Base-by-base conservation (phyloP, 2,329 filamentous ascomycete species). In the Knufia petricola region DNA sequence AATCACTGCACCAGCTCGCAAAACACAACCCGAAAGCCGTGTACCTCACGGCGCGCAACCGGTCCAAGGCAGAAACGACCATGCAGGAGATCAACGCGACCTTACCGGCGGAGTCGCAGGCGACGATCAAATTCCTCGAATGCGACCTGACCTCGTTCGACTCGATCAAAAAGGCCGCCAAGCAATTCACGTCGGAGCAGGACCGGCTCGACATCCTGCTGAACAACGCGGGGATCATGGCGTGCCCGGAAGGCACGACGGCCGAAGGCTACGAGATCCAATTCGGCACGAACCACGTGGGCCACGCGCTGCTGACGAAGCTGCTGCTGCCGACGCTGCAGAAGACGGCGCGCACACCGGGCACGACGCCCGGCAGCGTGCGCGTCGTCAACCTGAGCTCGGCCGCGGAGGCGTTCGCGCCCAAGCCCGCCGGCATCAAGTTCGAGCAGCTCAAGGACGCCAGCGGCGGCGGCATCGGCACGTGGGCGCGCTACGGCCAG, bases 261-360 rank as follows among this genome's bases (percentile, higher is more conserved):
- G 60, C 64, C 15, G 70, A 75, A 37, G 71, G 70, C 37, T 73
- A 72, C 52, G 73, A 76, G 56, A 64, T 69, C 26, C 70, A 74
- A 45, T 69, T 75, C 49, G 73, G 70, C 26, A 73, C 69, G 8
- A 75, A 76, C 53, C 69, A 75, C 60, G 60, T 75, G 52, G 73
- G 71, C n/a, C 73, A 73, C 52, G 69, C 70, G 2, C 63, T 75
- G 0, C 56, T 75, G 10, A 72, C 66, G 7, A 69, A 69, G 31
- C 62, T 72, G 1, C 64, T 76, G 0, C 57, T 73, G 1, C 70
- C 69, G 1, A 62, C 59, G 0, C 57, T 76, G 42, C 60, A 66
- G 8, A 53, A 62, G 13, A 74, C 73, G 15, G 38, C 46, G 3
- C 28, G 45, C n/a, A 31, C 43, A 24, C 37, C 12, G 24, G 26